phyloP scores from a whole-genome alignment of 1,139 yeast species.

The Pichia sp. region DNA sequence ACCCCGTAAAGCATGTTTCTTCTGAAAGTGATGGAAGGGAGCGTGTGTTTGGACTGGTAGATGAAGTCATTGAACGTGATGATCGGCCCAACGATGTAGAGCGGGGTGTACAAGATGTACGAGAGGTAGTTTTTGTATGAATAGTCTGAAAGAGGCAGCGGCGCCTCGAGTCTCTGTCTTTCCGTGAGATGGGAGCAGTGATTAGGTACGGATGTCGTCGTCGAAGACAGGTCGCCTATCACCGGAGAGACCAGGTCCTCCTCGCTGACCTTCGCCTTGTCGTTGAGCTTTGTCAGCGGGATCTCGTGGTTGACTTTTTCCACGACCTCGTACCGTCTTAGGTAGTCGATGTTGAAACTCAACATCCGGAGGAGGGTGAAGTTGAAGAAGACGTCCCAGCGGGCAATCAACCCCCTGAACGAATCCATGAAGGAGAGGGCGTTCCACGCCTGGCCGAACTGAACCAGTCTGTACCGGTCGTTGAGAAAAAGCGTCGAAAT shows the following conservation, averaged over 20 bases:
- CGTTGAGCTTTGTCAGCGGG: conserved; percentile 4
- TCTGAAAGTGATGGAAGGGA: conserved; percentile 50
- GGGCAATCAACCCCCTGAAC: conserved; percentile 66
- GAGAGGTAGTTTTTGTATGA: conserved; percentile 61
- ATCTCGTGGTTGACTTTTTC: conserved; percentile 14
- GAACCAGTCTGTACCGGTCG: conserved; percentile 56
- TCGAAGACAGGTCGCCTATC: conserved; percentile 5
- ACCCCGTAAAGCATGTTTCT: conserved; percentile 59
- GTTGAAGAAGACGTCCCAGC: conserved; percentile 97
- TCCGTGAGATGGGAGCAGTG: conserved; percentile 42
- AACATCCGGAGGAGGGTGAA: conserved; percentile 80
- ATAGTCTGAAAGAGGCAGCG: conserved; percentile 60
- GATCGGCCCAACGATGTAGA: conserved; percentile 93
- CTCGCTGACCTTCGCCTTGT: conserved; percentile 20
- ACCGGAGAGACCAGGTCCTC: conserved; percentile 18
- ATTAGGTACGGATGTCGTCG: conserved; percentile 31
- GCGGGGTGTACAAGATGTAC: conserved; percentile 78
- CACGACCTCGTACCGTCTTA: conserved; percentile 37
- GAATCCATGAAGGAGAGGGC: conserved; percentile 50
- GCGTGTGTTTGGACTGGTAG: conserved; percentile 53
- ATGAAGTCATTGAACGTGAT: conserved; percentile 86
- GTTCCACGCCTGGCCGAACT: conserved; percentile 41
- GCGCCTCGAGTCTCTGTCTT: conserved; percentile 62
- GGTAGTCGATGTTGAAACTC: conserved; percentile 75
- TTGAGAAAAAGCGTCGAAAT: conserved; percentile 71